phyloP scores from a whole-genome alignment of 257 asterid species.

The Capsicum pubescens region DNA sequence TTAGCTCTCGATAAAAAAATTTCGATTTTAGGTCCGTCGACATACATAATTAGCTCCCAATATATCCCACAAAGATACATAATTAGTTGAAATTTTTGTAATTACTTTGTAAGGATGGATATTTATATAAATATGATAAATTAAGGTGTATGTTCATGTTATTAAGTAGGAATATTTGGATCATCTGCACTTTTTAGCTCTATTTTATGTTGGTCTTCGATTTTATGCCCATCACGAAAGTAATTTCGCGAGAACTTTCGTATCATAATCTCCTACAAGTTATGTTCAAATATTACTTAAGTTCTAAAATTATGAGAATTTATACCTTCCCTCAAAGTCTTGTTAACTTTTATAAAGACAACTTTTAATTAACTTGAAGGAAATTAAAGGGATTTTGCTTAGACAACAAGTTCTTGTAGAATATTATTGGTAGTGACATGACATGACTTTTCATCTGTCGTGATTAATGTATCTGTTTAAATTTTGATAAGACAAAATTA shows the following conservation, averaged over 20 bases:
- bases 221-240: neutral
- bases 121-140: no score
- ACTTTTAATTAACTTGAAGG: neutral
- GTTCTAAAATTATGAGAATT: neutral
- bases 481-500: neutral
- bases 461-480: neutral
- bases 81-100: no score
- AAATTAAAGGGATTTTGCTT: neutral
- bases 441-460: neutral
- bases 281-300: neutral
- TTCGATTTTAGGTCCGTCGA: no score
- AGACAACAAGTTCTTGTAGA: neutral
- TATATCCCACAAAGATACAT: no score
- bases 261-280: neutral
- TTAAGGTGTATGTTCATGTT: no score
- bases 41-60: no score
- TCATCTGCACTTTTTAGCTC: neutral
- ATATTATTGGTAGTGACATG: neutral
- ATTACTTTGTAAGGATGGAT: no score
- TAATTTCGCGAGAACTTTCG: neutral
- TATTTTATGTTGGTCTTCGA: neutral
- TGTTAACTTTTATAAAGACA: neutral
- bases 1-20: no score
- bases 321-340: slow-evolving; percentile 25
- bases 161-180: neutral